phyloP scores from a whole-genome alignment of 805 yeast species.

The Myxozyma kluyveri region DNA sequence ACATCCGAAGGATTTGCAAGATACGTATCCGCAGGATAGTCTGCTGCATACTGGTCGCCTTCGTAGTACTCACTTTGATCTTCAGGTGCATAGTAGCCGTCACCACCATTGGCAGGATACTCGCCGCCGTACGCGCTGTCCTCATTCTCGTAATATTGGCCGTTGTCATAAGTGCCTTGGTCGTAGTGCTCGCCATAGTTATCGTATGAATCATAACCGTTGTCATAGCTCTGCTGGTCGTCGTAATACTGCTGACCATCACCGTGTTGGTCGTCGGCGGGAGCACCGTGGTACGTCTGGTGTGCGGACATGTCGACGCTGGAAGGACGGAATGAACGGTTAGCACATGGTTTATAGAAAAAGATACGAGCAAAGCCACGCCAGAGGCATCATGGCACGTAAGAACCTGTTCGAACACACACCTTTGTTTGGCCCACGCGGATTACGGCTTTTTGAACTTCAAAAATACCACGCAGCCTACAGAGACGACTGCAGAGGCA shows the following conservation, averaged over 20 bases:
- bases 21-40: slow-evolving; percentile 43
- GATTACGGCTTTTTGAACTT: no score
- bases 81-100: slow-evolving; percentile 29
- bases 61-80: slow-evolving; percentile 32
- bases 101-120: neutral
- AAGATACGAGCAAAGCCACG: no score
- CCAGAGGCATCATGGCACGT: no score
- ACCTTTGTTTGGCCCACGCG: no score
- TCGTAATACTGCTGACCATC: slow-evolving; percentile 33
- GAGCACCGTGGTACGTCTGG: slow-evolving; percentile 32
- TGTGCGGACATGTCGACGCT: slow-evolving; percentile 32
- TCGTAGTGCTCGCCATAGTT: slow-evolving; percentile 43
- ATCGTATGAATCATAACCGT: slow-evolving; percentile 40
- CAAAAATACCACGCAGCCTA: no score
- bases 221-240: slow-evolving; percentile 26
- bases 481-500: no score
- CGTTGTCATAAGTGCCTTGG: slow-evolving; percentile 40
- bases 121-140: slow-evolving; percentile 21
- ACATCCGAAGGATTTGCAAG: slow-evolving; percentile 47
- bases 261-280: slow-evolving; percentile 31
- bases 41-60: slow-evolving; percentile 27
- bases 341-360: no score
- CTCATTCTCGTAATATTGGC: slow-evolving; percentile 38
- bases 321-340: no score
- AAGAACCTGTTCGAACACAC: no score